A percentile compares a stretch with the other conserved stretches of the same genome.
phyloP scores from a whole-genome alignment of 148 eudicot species.

The Mesembryanthemum crystallinum region DNA sequence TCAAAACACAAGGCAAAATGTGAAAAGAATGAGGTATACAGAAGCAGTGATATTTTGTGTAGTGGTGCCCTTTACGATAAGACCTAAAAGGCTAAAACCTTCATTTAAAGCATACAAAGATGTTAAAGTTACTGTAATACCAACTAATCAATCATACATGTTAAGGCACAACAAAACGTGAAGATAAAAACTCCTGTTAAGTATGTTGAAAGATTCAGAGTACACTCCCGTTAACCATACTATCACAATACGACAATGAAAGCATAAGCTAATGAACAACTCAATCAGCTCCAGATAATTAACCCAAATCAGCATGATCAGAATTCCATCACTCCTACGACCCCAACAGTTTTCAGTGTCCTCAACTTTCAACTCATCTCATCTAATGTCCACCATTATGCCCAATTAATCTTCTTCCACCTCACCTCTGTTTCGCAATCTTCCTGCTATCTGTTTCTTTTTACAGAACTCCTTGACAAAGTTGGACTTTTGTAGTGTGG shows the following conservation, averaged over 20 bases:
- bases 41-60: background rate
- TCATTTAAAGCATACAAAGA: background rate
- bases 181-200: no score
- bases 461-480: no score
- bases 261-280: no score
- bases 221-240: no score
- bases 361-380: background rate
- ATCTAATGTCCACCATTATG: background rate
- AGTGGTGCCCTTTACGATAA: background rate
- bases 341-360: background rate
- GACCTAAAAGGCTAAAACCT: background rate
- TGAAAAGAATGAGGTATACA: background rate
- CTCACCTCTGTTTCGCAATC: background rate
- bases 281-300: no score
- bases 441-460: background rate
- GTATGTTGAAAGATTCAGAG: no score
- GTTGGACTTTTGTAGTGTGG: no score
- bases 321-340: no score
- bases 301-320: no score
- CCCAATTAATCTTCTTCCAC: background rate
- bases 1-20: background rate
- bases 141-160: background rate
- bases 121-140: background rate
- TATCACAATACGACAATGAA: no score
- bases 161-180: no score